phyloP scores from a whole-genome alignment of 495 filamentous ascomycete genomes.

The Lasiosphaeria ovina region DNA sequence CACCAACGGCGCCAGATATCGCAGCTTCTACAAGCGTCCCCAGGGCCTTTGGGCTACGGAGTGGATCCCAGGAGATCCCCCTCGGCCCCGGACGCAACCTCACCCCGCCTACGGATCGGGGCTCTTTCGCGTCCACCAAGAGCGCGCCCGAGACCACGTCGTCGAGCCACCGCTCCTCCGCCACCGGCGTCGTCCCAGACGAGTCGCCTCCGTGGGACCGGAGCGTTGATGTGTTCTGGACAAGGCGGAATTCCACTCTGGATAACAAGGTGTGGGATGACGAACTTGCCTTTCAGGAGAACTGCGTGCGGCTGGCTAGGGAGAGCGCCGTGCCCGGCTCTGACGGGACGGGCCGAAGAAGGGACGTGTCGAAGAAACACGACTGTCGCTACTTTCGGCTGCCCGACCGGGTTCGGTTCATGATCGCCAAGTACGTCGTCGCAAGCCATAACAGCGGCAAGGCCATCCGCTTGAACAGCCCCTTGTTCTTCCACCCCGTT shows the following conservation, averaged over 20 bases:
- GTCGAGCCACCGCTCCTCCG: not conserved
- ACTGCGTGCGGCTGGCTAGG: slow-evolving; percentile 12
- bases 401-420: slow-evolving; percentile 22
- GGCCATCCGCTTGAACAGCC: slow-evolving; percentile 27
- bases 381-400: slow-evolving; percentile 22
- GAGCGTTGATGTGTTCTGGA: slow-evolving; percentile 28
- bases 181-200: not conserved
- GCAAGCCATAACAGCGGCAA: slow-evolving; percentile 16
- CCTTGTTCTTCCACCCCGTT: slow-evolving; percentile 13
- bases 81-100: not conserved
- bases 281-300: slow-evolving; percentile 17
- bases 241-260: slow-evolving; percentile 4
- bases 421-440: slow-evolving; percentile 20
- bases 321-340: slow-evolving; percentile 5
- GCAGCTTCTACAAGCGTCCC: not conserved
- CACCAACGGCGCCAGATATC: not conserved
- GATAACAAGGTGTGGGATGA: slow-evolving; percentile 8
- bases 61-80: slow-evolving; percentile 1
- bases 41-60: slow-evolving; percentile 1
- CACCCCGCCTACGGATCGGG: not conserved
- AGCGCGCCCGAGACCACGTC: not conserved
- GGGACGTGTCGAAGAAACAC: slow-evolving; percentile 7
- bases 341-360: not conserved
- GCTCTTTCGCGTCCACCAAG: slow-evolving; percentile 1
- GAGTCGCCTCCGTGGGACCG: slow-evolving; percentile 31